Evolutionary conservation across 2,329 filamentous ascomycete species (phyloP), one percentile per base, ranked within the genome.

Genomic region (Colletotrichum musicola): DNA sequence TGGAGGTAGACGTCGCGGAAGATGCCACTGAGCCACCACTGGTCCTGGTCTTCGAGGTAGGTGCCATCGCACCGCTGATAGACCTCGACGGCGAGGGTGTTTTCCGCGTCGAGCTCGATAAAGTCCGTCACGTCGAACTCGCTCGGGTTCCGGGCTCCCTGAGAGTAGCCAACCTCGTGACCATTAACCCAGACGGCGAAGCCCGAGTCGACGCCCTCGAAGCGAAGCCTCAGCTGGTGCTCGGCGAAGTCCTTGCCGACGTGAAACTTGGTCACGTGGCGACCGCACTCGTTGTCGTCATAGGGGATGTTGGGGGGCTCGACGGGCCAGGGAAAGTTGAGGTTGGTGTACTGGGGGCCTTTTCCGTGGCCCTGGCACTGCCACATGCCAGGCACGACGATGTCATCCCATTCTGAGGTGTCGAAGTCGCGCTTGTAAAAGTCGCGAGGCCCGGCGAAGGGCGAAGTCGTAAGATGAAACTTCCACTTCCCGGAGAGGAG

Each of bases 121-220:
- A 83, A 78, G 0, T 80, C 71, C 0, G 90, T 89, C 6, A 94
- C 83, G 71, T 94, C 92, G 71, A 93, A 94, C 71, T 94, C 92
- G 30, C 88, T 88, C 0, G 92, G 89, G 69, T 94, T 93, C 20
- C 92, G 84, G 4, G 89, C 89, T 1, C 92, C 92, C 75, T 94
- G 91, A 1, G 88, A 89, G 74, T 94, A 94, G 1, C 92, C 92
- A 7, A 93, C 85, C 54, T 90, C 81, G 12, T 81, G 78, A 0
- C 90, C 90, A 73, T 94, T 94, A 4, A 94, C 75, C 85, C 88
- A 93, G 1, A 93, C 82, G 71, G 91, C 89, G 71, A 92, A 94
- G 0, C 91, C 88, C 51, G 89, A 88, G 74, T 94, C 92, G 0
- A 94, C 91, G 0, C 92, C 92, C 72, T 94, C 92, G 66, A 94